Evolutionary conservation across 2,329 filamentous ascomycete species (phyloP), one percentile per base, ranked within the genome.

Genomic region (Aspergillus fumigatus): DNA sequence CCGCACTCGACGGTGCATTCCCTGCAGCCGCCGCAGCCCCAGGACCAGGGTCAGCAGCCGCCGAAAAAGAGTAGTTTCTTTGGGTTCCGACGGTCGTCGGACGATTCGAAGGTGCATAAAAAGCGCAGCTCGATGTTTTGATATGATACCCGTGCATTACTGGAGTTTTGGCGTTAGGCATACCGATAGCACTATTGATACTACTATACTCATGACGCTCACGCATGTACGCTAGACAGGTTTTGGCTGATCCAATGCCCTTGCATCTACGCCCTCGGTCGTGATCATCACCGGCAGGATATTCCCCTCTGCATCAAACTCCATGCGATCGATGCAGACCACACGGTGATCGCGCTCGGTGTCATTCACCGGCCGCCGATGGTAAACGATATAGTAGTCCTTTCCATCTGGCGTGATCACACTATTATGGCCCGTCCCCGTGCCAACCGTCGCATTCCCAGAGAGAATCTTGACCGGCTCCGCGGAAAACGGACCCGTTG

Each of bases 51-150:
- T 17, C 59, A 60, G 10, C 50, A 48, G 32, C 26, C 74, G 10
- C 68, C 74, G 53, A 77, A 74, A 59, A 77, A 75, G 59, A 77
- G 73, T 40, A 77, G 75, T 63, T 76, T 79, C 65, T 79, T 79
- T 62, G 72, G 74, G 3, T 73, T 79, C 49, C 66, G 71, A 23
- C 68, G 70, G 35, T 67, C 66, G 10, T 68, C 70, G 21, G 74
- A 76, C 14, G 58, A 63, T 9, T 68, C 64, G 29, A 75, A 73
- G 55, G 57, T 79, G 50, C 62, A 66, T 47, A 78, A 76, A 65
- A 79, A 80, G 67, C 68, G 73, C 63, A 79, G 77, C 67, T 76
- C 76, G 35, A 75, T 79, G 66, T 79, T 79, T 62, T 79, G 57
- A 67, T 48, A 62, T 64, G 57, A 58, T 59, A 59, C 59, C 57